Base-by-base conservation (phyloP, 1,284 basidiomycete genomes). In the Malassezia japonica region DNA sequence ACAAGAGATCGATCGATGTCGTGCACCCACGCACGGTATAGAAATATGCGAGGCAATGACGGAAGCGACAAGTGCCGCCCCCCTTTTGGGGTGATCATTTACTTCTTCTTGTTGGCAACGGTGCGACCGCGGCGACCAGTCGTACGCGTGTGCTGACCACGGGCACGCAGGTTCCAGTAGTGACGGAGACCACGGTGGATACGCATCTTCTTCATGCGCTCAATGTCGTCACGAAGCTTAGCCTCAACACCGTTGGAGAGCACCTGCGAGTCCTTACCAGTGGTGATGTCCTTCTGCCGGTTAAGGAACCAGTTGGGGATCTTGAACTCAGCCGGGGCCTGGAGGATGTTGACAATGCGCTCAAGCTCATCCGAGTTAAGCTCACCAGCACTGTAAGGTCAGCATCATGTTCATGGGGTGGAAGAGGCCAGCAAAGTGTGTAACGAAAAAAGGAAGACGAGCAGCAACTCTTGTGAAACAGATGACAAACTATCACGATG, bases 311-410 rank as follows among this genome's bases (percentile, higher is more conserved):
- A 98, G 46, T 83, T 81, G 34, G 92, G 89, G 76, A 98, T 96
- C 81, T 99, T 99, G 86, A 95, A 99, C 76, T 98, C 92, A 34
- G 87, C 87, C 29, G 94, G 94, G 79, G 92, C 95, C 80, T 98
- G 94, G 75, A 99, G 94, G 78, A 99, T 98, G 65, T 87, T 96
- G 65, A 99, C 94, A 64, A 99, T 82, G 64, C 94, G 89, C 80
- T 99, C 94, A 46, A 99, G 85, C 79, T 99, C 94, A 74, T 86
- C 84, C 42, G 87, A 87, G 83, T 91, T 90, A 75, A 91, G 84
- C 75, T 91, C 87, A 72, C 87, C 87, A 64, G 87, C 87, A 61
- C 87, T 88, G 72, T 38, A 42, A n/a, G 12, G 46, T 53, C 28
- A 53, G 50, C 38, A 40, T 27, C 4, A n/a, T n/a, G n/a, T n/a